Conservation (phyloP, 2,329 filamentous ascomycete genomes). For the Colletotrichum sp. region DNA sequence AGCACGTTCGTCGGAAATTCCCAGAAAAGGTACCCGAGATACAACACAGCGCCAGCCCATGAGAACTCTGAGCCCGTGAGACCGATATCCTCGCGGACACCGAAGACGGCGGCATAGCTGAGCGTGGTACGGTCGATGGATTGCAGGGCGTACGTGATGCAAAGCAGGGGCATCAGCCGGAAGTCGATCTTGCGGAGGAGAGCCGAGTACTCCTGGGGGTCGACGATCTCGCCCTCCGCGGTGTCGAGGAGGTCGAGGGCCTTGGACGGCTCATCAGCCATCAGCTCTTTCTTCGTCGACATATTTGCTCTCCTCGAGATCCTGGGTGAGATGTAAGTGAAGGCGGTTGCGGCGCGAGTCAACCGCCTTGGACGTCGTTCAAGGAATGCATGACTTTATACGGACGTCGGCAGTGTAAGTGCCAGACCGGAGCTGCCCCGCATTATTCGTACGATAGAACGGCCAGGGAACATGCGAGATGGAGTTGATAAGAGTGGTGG, state of each 20-base stretch:
- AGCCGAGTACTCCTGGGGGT: background rate
- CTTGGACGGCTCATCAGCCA: background rate
- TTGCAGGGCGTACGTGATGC: constrained; percentile 26
- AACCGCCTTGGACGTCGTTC: no score
- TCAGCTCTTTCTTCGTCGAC: background rate
- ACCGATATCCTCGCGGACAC: constrained; percentile 52
- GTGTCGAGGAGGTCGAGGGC: constrained; percentile 13
- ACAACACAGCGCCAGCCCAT: constrained; percentile 60
- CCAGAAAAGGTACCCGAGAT: constrained; percentile 66
- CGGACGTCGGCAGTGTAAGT: background rate
- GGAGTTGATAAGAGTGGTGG: background rate
- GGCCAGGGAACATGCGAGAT: background rate
- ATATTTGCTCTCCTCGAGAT: background rate
- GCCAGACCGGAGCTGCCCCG: background rate
- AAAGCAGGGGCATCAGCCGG: constrained; percentile 27
- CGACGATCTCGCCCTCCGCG: background rate
- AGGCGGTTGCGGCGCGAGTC: background rate
- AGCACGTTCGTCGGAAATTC: constrained; percentile 63
- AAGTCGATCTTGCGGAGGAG: constrained; percentile 23
- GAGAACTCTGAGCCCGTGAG: constrained; percentile 61
- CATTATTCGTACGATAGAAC: background rate
- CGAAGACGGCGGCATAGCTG: constrained; percentile 58
- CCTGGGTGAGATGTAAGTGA: background rate
- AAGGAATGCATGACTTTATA: background rate
- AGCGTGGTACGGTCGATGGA: constrained; percentile 9